These are phyloP conservation scores for Harringtonia lauricola DNA, from an alignment of 2,329 filamentous ascomycete species.

Conservation along the genomic window DNA sequence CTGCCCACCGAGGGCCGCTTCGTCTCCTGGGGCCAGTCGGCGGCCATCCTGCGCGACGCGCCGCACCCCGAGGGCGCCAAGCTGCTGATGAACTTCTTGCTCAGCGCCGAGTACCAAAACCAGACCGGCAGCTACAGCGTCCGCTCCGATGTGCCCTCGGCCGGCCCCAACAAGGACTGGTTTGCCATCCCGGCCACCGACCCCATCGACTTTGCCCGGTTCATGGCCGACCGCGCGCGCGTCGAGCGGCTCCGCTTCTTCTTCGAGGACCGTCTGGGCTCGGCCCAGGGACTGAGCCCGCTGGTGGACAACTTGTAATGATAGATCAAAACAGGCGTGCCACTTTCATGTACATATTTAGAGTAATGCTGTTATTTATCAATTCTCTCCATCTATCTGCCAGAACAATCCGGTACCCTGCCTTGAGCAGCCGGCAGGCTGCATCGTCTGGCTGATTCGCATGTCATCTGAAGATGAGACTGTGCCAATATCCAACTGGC, in stretches of 20 bases:
- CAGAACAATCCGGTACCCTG: too few species aligned
- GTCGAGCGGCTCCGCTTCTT: slow-evolving; percentile 30
- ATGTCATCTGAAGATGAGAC: too few species aligned
- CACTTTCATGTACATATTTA: too few species aligned
- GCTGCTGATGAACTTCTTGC: slow-evolving; percentile 34
- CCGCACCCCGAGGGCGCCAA: slow-evolving; percentile 39
- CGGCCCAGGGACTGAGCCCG: slow-evolving; percentile 29
- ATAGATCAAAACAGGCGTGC: too few species aligned
- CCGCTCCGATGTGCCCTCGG: slow-evolving; percentile 21
- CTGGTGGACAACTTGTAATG: slow-evolving; percentile 9
- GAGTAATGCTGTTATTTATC: too few species aligned
- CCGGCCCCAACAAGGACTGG: slow-evolving; percentile 18
- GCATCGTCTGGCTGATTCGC: too few species aligned
- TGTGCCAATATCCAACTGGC: too few species aligned
- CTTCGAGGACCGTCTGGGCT: slow-evolving; percentile 30
- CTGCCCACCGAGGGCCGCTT: slow-evolving; percentile 27
- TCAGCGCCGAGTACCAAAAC: slow-evolving; percentile 28
- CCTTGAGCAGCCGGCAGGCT: too few species aligned
- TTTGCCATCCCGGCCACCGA: slow-evolving; percentile 22
- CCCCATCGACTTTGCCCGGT: slow-evolving; percentile 24
- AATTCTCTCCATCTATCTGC: too few species aligned
- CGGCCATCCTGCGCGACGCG: slow-evolving; percentile 34
- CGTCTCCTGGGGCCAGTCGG: slow-evolving; percentile 36
- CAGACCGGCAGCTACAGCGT: slow-evolving; percentile 18
- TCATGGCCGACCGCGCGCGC: slow-evolving; percentile 27